Base-by-base conservation (phyloP, 164 flowering plant genomes). In the Sedum album region DNA sequence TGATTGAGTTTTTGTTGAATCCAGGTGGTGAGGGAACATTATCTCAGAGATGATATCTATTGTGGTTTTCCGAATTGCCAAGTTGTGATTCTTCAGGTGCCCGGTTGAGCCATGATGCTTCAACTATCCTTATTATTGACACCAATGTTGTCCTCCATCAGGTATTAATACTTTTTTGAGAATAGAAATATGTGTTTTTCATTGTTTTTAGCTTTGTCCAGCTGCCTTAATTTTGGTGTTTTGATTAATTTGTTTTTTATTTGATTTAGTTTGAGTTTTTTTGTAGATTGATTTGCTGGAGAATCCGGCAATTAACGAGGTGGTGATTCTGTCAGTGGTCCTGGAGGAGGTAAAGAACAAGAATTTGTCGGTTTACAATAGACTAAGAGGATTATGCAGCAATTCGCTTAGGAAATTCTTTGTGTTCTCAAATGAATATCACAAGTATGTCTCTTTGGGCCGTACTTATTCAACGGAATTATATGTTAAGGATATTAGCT, bases 201-300 rank as follows among this genome's bases (percentile, higher is more conserved):
- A 35, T 35, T 35, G 7, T 35, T 35, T 35, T 35, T 35, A 3
- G 38, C 38, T 35, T 35, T 7, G 38, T 35, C 38, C 38, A 35
- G 38, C 13, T 17, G 10, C 33, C 23, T 53, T 5, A 23, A 2
- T 30, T 26, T 8, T n/a, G n/a, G n/a, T n/a, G n/a, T n/a, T n/a
- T n/a, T n/a, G n/a, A n/a, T n/a, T n/a, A n/a, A n/a, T n/a, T n/a
- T n/a, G n/a, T n/a, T n/a, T n/a, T n/a, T n/a, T n/a, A n/a, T n/a
- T 66, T 46, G 8, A 41, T 21, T 6, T 41, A 61, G 38, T 65
- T 57, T 21, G 15, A n/a, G n/a, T n/a, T n/a, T n/a, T 49, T 65
- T 61, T 73, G 35, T 69, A 93, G 98, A 93, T 93, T 82, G 97
- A 94, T 79, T 85, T 94, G 84, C 89, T 94, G 28, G 98, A 94